phyloP scores from a whole-genome alignment of 495 filamentous ascomycete genomes.

The Trichocladium uniseriatum region DNA sequence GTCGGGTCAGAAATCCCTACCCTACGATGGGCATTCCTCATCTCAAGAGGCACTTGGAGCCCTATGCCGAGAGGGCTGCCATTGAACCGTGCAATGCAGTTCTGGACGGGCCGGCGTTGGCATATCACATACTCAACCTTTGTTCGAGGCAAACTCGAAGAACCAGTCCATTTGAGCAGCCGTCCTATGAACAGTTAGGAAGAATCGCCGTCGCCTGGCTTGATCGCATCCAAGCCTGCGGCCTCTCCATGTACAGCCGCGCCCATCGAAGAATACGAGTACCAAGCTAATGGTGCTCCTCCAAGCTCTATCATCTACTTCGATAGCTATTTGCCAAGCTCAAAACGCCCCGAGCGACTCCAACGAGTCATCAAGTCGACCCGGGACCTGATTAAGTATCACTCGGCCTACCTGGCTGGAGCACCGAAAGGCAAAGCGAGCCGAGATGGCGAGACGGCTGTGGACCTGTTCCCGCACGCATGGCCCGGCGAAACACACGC shows the following conservation, averaged over 20 bases:
- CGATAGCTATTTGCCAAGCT: conserved; percentile 59
- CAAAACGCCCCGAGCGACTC: conserved; percentile 24
- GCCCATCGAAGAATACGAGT: background rate
- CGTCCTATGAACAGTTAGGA: conserved; percentile 54
- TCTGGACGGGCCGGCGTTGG: conserved; percentile 69
- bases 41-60: conserved; percentile 48
- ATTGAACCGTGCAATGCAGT: conserved; percentile 42
- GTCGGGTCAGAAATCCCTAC: too few species aligned
- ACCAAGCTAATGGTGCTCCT: conserved; percentile 9
- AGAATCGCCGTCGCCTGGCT: conserved; percentile 53
- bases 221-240: conserved; percentile 38
- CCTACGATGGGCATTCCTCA: conserved; percentile 65
- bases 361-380: conserved; percentile 19
- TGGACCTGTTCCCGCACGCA: conserved; percentile 14
- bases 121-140: conserved; percentile 56
- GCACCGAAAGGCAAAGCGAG: conserved; percentile 9
- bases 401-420: conserved; percentile 7
- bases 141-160: conserved; percentile 35
- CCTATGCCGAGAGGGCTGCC: conserved; percentile 43
- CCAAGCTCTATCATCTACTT: conserved; percentile 58
- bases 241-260: conserved; percentile 48
- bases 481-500: conserved; percentile 11
- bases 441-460: background rate
- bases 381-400: conserved; percentile 18
- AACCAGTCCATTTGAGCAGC: conserved; percentile 40